Percentiles rank a stretch among this genome's conserved stretches.
Evolutionary conservation across 1,139 yeast species (phyloP).

Genomic region (Taphrina flavorubra): DNA sequence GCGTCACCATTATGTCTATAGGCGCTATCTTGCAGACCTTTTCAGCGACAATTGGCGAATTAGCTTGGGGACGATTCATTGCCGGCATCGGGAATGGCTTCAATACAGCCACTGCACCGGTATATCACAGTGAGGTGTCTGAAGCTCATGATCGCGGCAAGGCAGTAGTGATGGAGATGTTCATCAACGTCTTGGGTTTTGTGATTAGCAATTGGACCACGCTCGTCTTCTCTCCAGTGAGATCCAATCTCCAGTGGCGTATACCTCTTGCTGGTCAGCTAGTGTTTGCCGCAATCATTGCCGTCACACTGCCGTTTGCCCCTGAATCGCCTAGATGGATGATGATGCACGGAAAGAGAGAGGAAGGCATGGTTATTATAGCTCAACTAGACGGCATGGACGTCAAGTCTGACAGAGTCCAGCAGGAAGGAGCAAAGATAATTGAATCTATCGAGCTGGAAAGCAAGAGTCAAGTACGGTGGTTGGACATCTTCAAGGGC

Average conservation of each 20-base stretch:
- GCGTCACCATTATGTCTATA: conserved; percentile 56
- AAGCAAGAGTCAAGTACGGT: conserved; percentile 6
- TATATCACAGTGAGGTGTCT: conserved; percentile 81
- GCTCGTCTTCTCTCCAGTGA: conserved; percentile 58
- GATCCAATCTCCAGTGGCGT: conserved; percentile 57
- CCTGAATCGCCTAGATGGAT: conserved; percentile 82
- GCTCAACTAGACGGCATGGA: conserved; percentile 45
- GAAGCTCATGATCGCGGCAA: conserved; percentile 73
- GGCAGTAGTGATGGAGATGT: conserved; percentile 72
- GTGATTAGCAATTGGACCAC: conserved; percentile 71
- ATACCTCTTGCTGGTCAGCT: conserved; percentile 53
- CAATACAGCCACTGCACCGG: conserved; percentile 76
- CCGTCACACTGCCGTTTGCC: conserved; percentile 52
- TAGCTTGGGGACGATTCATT: conserved; percentile 61
- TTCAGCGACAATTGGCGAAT: conserved; percentile 58
- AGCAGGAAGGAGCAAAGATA: conserved; percentile 40
- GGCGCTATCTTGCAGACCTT: conserved; percentile 60
- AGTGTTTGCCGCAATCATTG: conserved; percentile 45
- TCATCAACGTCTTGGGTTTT: conserved; percentile 73
- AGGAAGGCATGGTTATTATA: conserved; percentile 63
- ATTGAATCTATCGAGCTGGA: conserved; percentile 27
- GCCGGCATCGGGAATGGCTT: conserved; percentile 65
- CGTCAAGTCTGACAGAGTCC: conserved; percentile 42
- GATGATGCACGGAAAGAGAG: conserved; percentile 61
- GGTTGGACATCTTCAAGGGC: conserved; percentile 25